phyloP scores from a whole-genome alignment of 345 rosid genomes.

The Populus deltoides region DNA sequence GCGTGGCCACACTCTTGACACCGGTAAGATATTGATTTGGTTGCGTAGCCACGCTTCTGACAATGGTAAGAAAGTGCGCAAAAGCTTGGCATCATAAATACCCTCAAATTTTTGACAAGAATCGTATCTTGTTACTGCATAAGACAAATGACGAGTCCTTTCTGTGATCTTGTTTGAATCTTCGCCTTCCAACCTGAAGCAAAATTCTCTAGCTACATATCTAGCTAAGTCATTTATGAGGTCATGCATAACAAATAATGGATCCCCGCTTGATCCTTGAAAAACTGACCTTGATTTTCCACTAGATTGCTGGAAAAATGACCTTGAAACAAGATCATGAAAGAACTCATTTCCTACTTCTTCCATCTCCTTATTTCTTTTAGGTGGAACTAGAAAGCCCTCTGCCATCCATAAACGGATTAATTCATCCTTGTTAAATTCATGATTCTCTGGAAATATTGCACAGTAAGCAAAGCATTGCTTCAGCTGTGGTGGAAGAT shows the following conservation, averaged over 20 bases:
- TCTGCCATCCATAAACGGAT: conserved; percentile 7
- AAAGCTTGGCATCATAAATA: conserved; percentile 24
- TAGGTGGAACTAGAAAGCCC: neutral
- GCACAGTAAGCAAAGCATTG: conserved; percentile 1
- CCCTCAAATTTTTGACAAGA: conserved; percentile 25
- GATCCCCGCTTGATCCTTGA: neutral
- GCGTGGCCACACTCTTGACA: conserved; percentile 4
- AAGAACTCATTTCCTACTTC: conserved; percentile 2
- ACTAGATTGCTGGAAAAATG: neutral
- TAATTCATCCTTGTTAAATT: neutral
- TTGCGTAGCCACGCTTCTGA: conserved; percentile 16
- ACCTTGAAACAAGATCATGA: neutral
- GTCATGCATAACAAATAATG: conserved; percentile 36
- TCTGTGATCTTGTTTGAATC: conserved; percentile 12
- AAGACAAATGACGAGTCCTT: conserved; percentile 35
- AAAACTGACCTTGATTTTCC: neutral
- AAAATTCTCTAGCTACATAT: conserved; percentile 21
- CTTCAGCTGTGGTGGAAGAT: conserved; percentile 23
- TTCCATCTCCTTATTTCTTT: neutral
- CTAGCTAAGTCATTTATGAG: conserved; percentile 35
- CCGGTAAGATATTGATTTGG: too few species aligned
- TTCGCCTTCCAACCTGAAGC: conserved; percentile 27
- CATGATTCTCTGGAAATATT: neutral
- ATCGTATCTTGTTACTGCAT: conserved; percentile 3
- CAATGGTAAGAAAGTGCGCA: conserved; percentile 32